Evolutionary conservation across 352 stramenopile genomes (phyloP).

Genomic region (Pythium periplocum): DNA sequence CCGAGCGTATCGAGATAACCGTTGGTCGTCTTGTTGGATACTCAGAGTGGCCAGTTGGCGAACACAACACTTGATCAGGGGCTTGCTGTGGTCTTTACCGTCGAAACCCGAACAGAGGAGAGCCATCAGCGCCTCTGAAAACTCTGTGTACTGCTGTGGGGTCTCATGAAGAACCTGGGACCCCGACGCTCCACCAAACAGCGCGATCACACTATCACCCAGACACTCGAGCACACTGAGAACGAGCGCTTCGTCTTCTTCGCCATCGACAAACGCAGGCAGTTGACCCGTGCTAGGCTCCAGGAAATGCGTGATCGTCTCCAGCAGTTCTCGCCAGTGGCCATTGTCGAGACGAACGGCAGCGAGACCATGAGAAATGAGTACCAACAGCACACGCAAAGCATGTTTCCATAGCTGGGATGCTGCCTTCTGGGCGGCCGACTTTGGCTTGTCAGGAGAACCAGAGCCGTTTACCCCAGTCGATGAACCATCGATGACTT

Average conservation of each 20-base stretch:
- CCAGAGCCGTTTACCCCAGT: background rate
- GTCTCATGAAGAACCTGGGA: constrained; percentile 19
- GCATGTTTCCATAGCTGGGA: constrained; percentile 77
- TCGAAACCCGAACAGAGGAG: constrained; percentile 62
- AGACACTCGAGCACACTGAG: constrained; percentile 72
- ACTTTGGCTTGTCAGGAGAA: constrained; percentile 21
- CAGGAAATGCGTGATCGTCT: constrained; percentile 61
- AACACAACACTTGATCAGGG: constrained; percentile 66
- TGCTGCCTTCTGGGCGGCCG: constrained; percentile 58
- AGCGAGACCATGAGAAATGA: constrained; percentile 64
- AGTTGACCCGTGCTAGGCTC: constrained; percentile 45
- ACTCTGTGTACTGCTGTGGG: constrained; percentile 22
- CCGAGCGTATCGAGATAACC: constrained; percentile 38
- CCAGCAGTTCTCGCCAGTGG: constrained; percentile 51
- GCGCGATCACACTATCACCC: constrained; percentile 58
- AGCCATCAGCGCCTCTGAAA: constrained; percentile 46
- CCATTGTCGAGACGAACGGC: constrained; percentile 42
- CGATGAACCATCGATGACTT: constrained; percentile 18
- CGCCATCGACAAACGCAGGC: constrained; percentile 47
- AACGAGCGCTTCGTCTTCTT: constrained; percentile 76
- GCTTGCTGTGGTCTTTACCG: constrained; percentile 45
- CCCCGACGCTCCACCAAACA: constrained; percentile 25
- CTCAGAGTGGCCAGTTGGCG: constrained; percentile 70
- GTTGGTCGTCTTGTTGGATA: constrained; percentile 50
- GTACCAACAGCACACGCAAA: constrained; percentile 57